These are phyloP conservation scores for Raphanus raphanistrum DNA, from an alignment of 345 rosid genomes.

Conservation along the genomic window DNA sequence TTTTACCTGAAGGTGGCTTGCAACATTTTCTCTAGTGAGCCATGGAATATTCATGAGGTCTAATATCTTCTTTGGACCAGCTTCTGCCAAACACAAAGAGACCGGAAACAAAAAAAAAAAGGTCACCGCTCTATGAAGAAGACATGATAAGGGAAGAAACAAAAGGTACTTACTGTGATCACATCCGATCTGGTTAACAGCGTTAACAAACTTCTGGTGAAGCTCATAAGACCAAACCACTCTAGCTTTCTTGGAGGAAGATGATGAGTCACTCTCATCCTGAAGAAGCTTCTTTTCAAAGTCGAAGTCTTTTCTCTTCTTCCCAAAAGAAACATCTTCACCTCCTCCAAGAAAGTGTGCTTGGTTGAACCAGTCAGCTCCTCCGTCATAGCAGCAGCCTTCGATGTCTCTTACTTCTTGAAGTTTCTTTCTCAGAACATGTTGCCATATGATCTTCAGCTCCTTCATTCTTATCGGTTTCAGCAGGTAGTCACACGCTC, in stretches of 20 bases:
- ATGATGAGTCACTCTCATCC: constrained; percentile 50
- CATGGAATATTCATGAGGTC: constrained; percentile 96
- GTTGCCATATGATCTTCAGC: constrained; percentile 95
- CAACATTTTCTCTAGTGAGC: constrained; percentile 93
- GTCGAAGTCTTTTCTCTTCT: constrained; percentile 70
- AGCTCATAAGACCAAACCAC: constrained; percentile 92
- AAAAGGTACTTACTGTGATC: constrained; percentile 88
- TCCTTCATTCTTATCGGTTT: constrained; percentile 98
- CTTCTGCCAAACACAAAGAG: constrained; percentile 71
- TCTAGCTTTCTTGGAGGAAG: constrained; percentile 81
- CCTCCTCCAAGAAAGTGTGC: constrained; percentile 51
- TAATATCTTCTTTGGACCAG: constrained; percentile 93
- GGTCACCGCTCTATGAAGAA: constrained; percentile 17
- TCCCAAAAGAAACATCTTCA: constrained; percentile 56
- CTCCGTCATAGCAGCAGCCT: constrained; percentile 45
- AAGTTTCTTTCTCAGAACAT: constrained; percentile 80
- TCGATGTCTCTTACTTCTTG: constrained; percentile 78
- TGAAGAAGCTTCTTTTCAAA: constrained; percentile 58
- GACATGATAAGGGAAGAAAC: constrained; percentile 25
- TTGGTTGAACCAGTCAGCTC: constrained; percentile 50
- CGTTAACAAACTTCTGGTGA: constrained; percentile 94
- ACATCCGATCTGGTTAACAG: constrained; percentile 88
- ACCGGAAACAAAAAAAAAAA: background rate
- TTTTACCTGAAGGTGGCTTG: constrained; percentile 91
- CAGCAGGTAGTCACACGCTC: constrained; percentile 94